These are phyloP conservation scores for Yamagishiella unicocca DNA, from an alignment of 139 green algal species.

Conservation along the genomic window DNA sequence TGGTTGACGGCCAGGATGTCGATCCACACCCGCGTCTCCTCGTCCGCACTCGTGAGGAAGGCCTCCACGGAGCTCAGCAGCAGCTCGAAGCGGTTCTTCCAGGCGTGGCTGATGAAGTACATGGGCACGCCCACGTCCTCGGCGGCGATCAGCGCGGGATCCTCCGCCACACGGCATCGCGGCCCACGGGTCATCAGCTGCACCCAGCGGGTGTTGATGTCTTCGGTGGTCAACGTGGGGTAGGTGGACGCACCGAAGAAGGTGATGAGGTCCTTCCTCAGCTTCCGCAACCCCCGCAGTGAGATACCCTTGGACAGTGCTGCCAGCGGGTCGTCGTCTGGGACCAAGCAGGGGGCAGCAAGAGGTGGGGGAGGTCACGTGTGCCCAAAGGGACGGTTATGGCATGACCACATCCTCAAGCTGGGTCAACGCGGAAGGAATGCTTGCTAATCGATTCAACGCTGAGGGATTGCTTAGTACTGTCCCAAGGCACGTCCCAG, in stretches of 20 bases:
- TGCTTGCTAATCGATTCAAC: no score
- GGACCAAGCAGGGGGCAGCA: no score
- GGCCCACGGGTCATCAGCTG: background rate
- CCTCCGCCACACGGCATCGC: background rate
- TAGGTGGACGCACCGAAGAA: background rate
- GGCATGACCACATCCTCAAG: no score
- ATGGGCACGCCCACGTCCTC: background rate
- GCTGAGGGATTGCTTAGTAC: no score
- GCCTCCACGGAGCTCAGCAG: background rate
- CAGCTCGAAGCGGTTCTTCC: slow-evolving; percentile 12
- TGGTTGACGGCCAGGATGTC: slow-evolving; percentile 19
- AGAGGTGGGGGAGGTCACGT: no score
- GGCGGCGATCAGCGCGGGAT: background rate
- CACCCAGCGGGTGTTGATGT: background rate
- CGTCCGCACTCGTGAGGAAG: background rate
- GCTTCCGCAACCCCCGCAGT: background rate
- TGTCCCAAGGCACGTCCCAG: no score
- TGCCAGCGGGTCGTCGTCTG: background rate
- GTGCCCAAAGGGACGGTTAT: no score
- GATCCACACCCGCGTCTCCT: slow-evolving; percentile 21
- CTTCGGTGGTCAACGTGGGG: background rate
- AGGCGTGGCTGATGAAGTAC: slow-evolving; percentile 33
- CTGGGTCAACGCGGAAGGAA: no score
- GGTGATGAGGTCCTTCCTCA: background rate
- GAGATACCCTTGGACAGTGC: background rate